phyloP scores from a whole-genome alignment of 345 rosid genomes.

The Ceriops tagal region DNA sequence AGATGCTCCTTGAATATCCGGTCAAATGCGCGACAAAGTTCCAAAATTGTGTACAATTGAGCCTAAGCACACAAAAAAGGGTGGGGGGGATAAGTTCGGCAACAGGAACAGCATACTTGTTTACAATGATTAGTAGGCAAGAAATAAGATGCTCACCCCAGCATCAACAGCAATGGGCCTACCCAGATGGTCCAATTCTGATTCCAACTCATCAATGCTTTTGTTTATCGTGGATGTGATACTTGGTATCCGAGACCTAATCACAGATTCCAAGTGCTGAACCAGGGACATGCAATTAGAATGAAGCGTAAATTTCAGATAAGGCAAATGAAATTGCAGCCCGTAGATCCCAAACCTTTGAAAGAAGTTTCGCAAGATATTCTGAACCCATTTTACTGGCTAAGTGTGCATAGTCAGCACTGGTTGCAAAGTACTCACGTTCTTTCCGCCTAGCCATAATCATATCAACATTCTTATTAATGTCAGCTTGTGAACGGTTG shows the following conservation, averaged over 20 bases:
- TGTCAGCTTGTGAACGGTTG: slow-evolving; percentile 97
- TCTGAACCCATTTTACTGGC: slow-evolving; percentile 94
- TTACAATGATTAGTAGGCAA: neutral
- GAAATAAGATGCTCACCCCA: slow-evolving; percentile 55
- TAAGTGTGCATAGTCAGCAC: slow-evolving; percentile 91
- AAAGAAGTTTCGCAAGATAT: slow-evolving; percentile 91
- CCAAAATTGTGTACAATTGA: slow-evolving; percentile 36
- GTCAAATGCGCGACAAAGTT: slow-evolving; percentile 44
- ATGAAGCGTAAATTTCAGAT: neutral
- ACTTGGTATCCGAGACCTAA: slow-evolving; percentile 81
- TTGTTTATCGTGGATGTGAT: slow-evolving; percentile 83
- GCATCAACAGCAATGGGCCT: slow-evolving; percentile 87
- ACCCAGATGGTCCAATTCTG: slow-evolving; percentile 84
- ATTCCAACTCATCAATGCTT: slow-evolving; percentile 82
- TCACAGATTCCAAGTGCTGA: slow-evolving; percentile 90
- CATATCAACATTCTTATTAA: slow-evolving; percentile 86
- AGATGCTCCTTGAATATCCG: slow-evolving; percentile 38
- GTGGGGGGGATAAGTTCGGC: neutral
- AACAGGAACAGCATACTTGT: neutral
- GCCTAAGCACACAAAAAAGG: slow-evolving; percentile 20
- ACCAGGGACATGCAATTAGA: slow-evolving; percentile 22
- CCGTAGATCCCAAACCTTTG: slow-evolving; percentile 49
- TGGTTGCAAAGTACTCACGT: slow-evolving; percentile 81
- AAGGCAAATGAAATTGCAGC: neutral
- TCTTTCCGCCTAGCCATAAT: slow-evolving; percentile 83